Evolutionary conservation across 306 rosid genomes (phyloP).

Genomic region (Quercus parvula): DNA sequence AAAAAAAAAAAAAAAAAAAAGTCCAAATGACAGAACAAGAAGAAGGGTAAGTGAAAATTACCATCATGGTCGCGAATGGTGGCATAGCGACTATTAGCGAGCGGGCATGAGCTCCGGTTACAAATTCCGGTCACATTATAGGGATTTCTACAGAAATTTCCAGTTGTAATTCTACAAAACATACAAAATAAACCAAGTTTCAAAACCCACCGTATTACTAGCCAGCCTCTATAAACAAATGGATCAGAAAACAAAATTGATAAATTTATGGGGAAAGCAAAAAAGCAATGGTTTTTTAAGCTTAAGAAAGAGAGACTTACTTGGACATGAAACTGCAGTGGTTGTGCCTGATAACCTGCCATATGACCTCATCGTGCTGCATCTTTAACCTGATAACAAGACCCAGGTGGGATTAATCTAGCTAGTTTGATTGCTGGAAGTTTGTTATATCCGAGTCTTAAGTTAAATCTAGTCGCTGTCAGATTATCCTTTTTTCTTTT

Average conservation of each 20-base stretch:
- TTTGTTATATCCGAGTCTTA: no score
- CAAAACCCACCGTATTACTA: background rate
- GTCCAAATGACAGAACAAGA: background rate
- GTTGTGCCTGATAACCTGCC: slow-evolving; percentile 47
- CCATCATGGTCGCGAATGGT: slow-evolving; percentile 91
- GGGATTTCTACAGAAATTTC: slow-evolving; percentile 81
- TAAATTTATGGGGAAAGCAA: background rate
- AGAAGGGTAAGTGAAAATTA: slow-evolving; percentile 18
- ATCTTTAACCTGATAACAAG: background rate
- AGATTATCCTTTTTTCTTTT: no score
- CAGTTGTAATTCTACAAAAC: slow-evolving; percentile 60
- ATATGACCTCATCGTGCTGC: slow-evolving; percentile 48
- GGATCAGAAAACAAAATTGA: background rate
- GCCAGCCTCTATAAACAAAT: background rate
- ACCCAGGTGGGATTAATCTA: no score
- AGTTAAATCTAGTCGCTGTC: no score
- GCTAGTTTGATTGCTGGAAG: no score
- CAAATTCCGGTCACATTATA: slow-evolving; percentile 87
- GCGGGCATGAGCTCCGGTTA: slow-evolving; percentile 89
- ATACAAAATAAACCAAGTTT: background rate
- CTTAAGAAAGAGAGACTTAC: slow-evolving; percentile 4
- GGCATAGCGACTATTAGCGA: slow-evolving; percentile 93
- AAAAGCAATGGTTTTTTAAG: background rate
- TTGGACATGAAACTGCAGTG: slow-evolving; percentile 60
- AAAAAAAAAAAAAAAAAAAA: background rate